Base-by-base conservation (phyloP, 805 yeast genomes). In the Kurtzmaniella cleridarum region DNA sequence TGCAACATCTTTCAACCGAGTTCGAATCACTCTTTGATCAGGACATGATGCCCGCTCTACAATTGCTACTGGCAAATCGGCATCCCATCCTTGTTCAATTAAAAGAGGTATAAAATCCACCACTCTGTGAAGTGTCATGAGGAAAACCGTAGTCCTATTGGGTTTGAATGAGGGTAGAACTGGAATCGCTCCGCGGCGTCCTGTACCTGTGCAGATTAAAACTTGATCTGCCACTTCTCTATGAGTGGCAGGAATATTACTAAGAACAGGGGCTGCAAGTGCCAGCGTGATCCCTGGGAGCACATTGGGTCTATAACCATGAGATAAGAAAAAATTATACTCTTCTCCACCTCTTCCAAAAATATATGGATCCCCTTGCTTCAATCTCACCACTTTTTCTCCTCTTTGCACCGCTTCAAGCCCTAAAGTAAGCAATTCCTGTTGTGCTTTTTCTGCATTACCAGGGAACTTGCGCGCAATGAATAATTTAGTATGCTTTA, bases 271-370 rank as follows among this genome's bases (percentile, higher is more conserved):
- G 0, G 96, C 90, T 0, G 95, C 84, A 34, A 91, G 69, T 0
- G 97, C 95, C 3, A 96, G 86, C 4, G 95, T 81, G 38, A 91
- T 71, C 2, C 98, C 98, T 0, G 97, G 91, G 9, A 91, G 54
- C 1, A 91, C 96, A 4, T 58, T 50, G 12, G 96, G 95, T 14
- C 58, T 68, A 50, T 53, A 87, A 0, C 95, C 96, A 50, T 82
- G 75, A 16, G 68, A 51, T 23, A 70, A 53, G 60, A 91, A 91
- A 55, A 69, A 90, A 8, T 76, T 51, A 56, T 60, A 86, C 54
- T 91, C 98, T 62, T 91, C 98, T 30, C 96, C 96, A 32, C 98
- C 98, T 46, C 98, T 78, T 3, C 98, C 98, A 57, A 87, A 91
- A 26, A 91, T 85, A 59, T 88, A 91, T 8, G 98, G 98, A 58